These are phyloP conservation scores for Vitis amurensis DNA, from an alignment of 164 flowering plant species.

Conservation along the genomic window DNA sequence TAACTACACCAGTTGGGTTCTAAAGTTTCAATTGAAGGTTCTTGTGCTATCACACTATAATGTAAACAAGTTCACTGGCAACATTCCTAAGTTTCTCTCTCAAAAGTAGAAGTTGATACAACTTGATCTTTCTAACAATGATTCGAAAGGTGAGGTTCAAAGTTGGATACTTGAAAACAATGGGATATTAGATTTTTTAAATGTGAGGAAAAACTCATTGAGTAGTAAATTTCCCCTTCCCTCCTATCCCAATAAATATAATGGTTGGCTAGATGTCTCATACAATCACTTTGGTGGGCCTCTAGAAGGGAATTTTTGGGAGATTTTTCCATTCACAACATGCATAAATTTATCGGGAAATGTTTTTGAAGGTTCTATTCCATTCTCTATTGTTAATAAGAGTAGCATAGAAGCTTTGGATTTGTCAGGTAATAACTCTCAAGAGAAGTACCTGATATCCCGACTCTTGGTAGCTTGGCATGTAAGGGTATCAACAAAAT, in stretches of 20 bases:
- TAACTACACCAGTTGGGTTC: neutral
- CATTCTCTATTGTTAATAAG: neutral
- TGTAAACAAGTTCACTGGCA: neutral
- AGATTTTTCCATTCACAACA: neutral
- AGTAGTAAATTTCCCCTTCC: no score
- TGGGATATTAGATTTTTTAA: no score
- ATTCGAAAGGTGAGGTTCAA: neutral
- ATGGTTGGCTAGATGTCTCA: neutral
- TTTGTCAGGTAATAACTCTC: neutral
- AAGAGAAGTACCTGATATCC: no score
- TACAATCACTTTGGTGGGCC: neutral
- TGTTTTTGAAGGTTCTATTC: neutral
- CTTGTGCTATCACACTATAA: neutral
- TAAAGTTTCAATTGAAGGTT: neutral
- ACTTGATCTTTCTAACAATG: conserved; percentile 9
- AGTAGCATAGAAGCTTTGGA: neutral
- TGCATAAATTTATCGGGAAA: neutral
- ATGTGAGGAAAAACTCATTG: no score
- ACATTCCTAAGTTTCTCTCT: neutral
- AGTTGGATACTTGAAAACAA: conserved; percentile 8
- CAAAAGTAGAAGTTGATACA: neutral
- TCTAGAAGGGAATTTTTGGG: neutral
- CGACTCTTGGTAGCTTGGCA: no score
- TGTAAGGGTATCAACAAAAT: no score
- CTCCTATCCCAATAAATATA: no score